Evolutionary conservation across 2,329 filamentous ascomycete genomes (phyloP).

Genomic region (Penicillium occitanis): DNA sequence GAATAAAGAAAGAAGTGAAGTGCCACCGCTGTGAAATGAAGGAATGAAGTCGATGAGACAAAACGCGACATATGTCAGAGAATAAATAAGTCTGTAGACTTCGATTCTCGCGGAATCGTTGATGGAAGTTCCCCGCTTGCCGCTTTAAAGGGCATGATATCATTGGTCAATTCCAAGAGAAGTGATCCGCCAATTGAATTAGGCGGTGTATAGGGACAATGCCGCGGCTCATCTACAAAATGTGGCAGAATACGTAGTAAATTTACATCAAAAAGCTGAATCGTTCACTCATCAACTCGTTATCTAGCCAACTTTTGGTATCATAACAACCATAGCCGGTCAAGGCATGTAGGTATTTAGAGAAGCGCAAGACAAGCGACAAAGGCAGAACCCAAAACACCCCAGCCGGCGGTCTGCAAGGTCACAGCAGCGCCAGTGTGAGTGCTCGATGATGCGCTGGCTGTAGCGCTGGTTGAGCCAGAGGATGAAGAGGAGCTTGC

Average conservation of each 20-base stretch:
- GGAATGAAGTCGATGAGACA: not conserved
- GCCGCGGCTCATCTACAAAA: not conserved
- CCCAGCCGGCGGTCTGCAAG: constrained; percentile 39
- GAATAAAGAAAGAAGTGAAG: not conserved
- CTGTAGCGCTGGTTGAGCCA: constrained; percentile 18
- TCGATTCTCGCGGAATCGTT: not conserved
- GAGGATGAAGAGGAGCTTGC: constrained; percentile 2
- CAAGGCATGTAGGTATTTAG: constrained; percentile 21
- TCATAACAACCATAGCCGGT: not conserved
- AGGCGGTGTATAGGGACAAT: not conserved
- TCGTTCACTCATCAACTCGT: constrained; percentile 1
- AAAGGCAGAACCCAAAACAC: constrained; percentile 37
- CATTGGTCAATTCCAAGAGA: constrained; percentile 2
- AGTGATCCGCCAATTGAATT: not conserved
- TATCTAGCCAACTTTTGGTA: not conserved
- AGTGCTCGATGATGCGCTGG: constrained; percentile 28
- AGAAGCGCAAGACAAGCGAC: constrained; percentile 36
- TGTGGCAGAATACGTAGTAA: not conserved
- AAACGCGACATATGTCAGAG: not conserved
- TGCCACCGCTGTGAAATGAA: not conserved
- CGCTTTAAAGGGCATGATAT: not conserved
- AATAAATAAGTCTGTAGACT: not conserved
- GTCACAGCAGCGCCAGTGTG: constrained; percentile 33
- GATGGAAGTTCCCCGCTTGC: constrained; percentile 5
- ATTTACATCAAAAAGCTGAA: not conserved